phyloP scores from a whole-genome alignment of 306 rosid species.

The Nissolia schottii region DNA sequence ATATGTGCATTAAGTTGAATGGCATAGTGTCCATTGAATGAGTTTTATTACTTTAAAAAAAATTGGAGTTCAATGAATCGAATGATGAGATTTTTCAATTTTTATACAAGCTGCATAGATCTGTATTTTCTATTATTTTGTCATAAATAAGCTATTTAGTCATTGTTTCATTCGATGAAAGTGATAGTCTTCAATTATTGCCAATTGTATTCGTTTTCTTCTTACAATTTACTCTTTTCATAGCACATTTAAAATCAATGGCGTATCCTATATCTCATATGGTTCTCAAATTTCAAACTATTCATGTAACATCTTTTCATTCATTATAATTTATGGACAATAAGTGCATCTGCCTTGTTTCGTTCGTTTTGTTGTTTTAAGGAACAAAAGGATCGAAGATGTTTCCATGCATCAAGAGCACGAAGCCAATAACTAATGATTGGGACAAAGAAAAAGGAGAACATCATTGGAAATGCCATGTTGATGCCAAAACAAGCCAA shows the following conservation, averaged over 20 bases:
- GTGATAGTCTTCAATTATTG: too few relatives aligned
- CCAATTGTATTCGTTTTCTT: too few relatives aligned
- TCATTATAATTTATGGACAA: background rate
- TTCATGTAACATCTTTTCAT: background rate
- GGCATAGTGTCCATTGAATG: too few relatives aligned
- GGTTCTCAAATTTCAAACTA: conserved; percentile 8
- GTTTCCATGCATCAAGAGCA: conserved; percentile 95
- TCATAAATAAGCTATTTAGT: too few relatives aligned
- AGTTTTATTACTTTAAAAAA: too few relatives aligned
- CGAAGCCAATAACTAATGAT: conserved; percentile 52
- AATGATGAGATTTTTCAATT: background rate
- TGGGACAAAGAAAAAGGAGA: conserved; percentile 39
- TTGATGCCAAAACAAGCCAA: conserved; percentile 90
- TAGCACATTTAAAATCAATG: too few relatives aligned
- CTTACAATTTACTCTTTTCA: background rate
- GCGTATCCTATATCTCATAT: too few relatives aligned
- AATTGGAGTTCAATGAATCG: background rate
- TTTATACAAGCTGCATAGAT: too few relatives aligned
- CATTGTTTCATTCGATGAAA: conserved; percentile 40
- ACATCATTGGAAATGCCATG: too few relatives aligned
- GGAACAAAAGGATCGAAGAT: conserved; percentile 58
- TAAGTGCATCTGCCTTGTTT: background rate
- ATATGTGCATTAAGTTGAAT: too few relatives aligned
- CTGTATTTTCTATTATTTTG: background rate
- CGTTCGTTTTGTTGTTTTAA: background rate